These are phyloP conservation scores for Camellia granthamiana DNA, from an alignment of 148 eudicot genomes.

Conservation along the genomic window DNA sequence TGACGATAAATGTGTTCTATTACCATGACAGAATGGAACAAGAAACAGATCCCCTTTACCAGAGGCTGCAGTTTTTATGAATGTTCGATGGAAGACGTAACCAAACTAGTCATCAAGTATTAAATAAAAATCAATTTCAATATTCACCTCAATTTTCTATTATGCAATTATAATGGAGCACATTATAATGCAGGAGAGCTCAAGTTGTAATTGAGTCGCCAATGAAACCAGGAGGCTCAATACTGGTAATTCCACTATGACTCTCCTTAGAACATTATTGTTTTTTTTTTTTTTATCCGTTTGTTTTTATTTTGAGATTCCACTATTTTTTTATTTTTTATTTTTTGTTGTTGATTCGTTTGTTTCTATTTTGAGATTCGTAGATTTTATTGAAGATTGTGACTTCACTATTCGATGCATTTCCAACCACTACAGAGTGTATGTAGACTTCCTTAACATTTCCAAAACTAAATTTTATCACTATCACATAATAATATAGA, in stretches of 20 bases:
- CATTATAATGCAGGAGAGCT: constrained; percentile 47
- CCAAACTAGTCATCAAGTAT: constrained; percentile 60
- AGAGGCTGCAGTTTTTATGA: constrained; percentile 72
- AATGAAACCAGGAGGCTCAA: constrained; percentile 69
- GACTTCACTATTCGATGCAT: too few species aligned
- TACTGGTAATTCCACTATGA: constrained; percentile 44
- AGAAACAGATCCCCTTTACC: constrained; percentile 66
- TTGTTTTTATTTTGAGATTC: too few species aligned
- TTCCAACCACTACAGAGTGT: too few species aligned
- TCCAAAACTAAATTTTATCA: background rate
- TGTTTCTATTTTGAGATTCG: constrained; percentile 5
- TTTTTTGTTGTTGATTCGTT: background rate
- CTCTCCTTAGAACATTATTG: too few species aligned
- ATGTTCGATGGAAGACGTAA: constrained; percentile 36
- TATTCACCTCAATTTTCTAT: background rate
- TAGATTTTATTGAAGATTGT: constrained; percentile 59
- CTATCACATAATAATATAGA: background rate
- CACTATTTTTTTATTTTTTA: too few species aligned
- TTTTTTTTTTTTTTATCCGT: background rate
- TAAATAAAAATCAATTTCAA: background rate
- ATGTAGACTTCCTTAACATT: constrained; percentile 21
- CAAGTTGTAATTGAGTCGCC: constrained; percentile 75
- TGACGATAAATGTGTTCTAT: background rate
- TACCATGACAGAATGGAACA: constrained; percentile 70
- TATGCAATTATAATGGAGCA: background rate